Evolutionary conservation across 495 filamentous ascomycete genomes (phyloP), one percentile per base, ranked within the genome.

Genomic region (Aspergillus asperescens): DNA sequence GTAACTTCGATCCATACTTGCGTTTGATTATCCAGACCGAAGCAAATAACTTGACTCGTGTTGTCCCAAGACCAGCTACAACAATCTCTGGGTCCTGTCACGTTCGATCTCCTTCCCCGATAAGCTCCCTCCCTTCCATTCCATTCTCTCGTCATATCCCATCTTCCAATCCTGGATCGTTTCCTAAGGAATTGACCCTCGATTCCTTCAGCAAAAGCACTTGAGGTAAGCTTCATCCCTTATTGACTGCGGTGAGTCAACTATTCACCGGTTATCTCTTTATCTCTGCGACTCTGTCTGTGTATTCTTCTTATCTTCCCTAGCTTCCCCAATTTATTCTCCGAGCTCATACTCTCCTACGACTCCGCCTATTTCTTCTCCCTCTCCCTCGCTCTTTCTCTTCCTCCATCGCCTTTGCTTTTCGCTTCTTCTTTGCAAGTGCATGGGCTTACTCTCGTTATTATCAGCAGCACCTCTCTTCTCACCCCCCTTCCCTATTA

Each of bases 221-320:
- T n/a, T n/a, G n/a, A n/a, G n/a, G n/a, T n/a, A n/a, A n/a, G n/a
- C n/a, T n/a, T n/a, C 47, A 24, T 44, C 40, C 41, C 28, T 52
- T 38, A 20, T 42, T 42, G 23, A 13, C 23, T 25, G 20, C 22
- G n/a, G n/a, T 22, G 38, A 40, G 16, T 23, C 38, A 22, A 20
- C 38, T 22, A 1, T 48, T 35, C 19, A 15, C 28, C 20, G 16
- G 13, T 44, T 32, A 32, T 35, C 44, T 47, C 29, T n/a, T 32
- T 35, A 18, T 39, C 42, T 43, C 16, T 53, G 38, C 46, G 22
- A 20, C 39, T 41, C n/a, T n/a, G n/a, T 28, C 34, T 52, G 48
- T 52, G 54, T n/a, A 34, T 47, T 27, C 25, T 37, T 52, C 49
- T 57, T 57, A 57, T 57, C 49, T 25, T 13, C 39, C 3, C 31